phyloP scores from a whole-genome alignment of 129 eudicot species.

The Ambrosia artemisiifolia region DNA sequence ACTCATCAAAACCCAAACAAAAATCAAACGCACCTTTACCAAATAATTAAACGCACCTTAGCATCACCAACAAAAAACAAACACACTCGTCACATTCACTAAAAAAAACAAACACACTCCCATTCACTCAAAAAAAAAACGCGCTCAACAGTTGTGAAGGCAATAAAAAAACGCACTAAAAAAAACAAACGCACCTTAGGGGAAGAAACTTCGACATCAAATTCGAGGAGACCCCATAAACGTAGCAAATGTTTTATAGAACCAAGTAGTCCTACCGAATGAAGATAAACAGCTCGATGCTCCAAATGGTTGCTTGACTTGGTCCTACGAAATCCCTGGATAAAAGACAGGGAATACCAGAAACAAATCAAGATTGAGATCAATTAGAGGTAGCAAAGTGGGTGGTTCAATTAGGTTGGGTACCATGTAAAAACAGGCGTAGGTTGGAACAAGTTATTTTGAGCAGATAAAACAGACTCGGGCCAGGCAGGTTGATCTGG shows the following conservation, averaged over 20 bases:
- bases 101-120: too few species aligned
- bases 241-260: conserved; percentile 33
- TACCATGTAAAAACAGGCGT: neutral
- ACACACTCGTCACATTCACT: too few species aligned
- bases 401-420: neutral
- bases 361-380: conserved; percentile 12
- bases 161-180: too few species aligned
- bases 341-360: neutral
- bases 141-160: too few species aligned
- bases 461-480: neutral
- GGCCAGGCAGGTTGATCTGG: neutral
- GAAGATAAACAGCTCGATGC: conserved; percentile 79
- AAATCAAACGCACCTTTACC: too few species aligned
- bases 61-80: too few species aligned
- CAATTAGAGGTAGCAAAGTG: neutral
- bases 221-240: conserved; percentile 57
- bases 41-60: too few species aligned
- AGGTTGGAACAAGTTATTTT: neutral
- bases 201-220: conserved; percentile 74
- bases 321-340: conserved; percentile 76
- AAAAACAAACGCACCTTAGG: too few species aligned
- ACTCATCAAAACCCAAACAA: too few species aligned
- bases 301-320: conserved; percentile 44
- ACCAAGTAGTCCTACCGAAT: conserved; percentile 52
- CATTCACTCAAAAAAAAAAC: too few species aligned